phyloP scores from a whole-genome alignment of 345 rosid species.

The Lenwebbia sp. region DNA sequence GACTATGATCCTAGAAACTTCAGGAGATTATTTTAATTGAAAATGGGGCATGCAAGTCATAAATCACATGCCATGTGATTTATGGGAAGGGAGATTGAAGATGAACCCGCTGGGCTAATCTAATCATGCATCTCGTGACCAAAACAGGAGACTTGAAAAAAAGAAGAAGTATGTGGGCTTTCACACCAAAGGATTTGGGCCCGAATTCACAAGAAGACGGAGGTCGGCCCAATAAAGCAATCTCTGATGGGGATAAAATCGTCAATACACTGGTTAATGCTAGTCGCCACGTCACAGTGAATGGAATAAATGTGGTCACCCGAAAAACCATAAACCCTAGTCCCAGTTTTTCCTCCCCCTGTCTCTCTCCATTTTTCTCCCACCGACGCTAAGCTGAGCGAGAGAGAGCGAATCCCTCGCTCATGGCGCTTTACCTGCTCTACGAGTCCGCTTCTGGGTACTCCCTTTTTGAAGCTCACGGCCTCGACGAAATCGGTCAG shows the following conservation, averaged over 20 bases:
- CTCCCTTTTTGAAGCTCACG: conserved; percentile 38
- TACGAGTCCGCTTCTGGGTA: conserved; percentile 75
- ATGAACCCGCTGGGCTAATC: background rate
- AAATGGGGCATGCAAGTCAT: background rate
- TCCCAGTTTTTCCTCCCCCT: background rate
- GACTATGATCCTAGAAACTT: background rate
- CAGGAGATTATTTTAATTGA: background rate
- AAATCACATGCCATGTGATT: background rate
- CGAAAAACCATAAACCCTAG: background rate
- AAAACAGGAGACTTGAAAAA: background rate
- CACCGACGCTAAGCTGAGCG: background rate
- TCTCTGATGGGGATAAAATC: background rate
- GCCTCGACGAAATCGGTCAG: conserved; percentile 79
- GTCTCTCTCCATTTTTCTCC: background rate
- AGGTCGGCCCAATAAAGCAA: background rate
- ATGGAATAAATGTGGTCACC: background rate
- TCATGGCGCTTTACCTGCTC: conserved; percentile 47
- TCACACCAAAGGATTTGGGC: background rate
- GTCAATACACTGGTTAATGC: background rate
- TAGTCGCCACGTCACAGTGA: background rate
- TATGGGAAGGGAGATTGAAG: background rate
- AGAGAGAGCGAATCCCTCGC: background rate
- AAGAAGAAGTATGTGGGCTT: background rate
- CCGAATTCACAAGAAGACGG: background rate
- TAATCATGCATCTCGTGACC: background rate